Evolutionary conservation across 2,329 filamentous ascomycete species (phyloP), one percentile per base, ranked within the genome.

Genomic region (Cordyceps cateniannulata): DNA sequence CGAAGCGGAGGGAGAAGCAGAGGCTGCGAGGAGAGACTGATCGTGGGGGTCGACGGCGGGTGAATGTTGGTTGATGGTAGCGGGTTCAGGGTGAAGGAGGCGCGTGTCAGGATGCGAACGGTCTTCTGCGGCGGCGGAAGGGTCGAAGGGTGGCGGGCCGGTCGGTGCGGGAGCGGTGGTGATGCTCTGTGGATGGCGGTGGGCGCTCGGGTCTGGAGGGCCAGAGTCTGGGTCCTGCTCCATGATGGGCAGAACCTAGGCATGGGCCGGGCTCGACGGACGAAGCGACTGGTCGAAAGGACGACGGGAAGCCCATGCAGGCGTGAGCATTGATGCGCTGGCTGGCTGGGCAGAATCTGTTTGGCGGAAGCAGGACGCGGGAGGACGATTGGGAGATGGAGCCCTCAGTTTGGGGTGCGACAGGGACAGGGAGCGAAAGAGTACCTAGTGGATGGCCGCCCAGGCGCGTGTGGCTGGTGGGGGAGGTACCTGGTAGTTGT

Each of bases 251-350:
- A 59, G 50, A 57, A 35, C 72, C 71, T 72, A 72, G 72, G 72
- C 76, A 77, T 77, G 71, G 69, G 75, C 76, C 73, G 74, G 73
- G 74, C 72, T 71, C 68, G 69, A 72, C 69, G 71, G 72, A 70
- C 69, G 69, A 72, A 73, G 70, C 72, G 73, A 74, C 72, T 71
- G 71, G 73, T 73, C 69, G 71, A 71, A 70, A 72, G 69, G 27
- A 59, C 60, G 55, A 70, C 71, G 71, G 73, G 65, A 74, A 70
- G 73, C 71, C 73, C 75, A 77, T 75, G 76, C 74, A 77, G 70
- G 70, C 45, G 62, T 27, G 50, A 25, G 60, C 60, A 62, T 62
- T 49, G 60, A 59, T 62, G 56, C 60, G 60, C 45, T 59, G 53
- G 60, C 45, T 59, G 53, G 53, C 44, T 47, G 59, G 45, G 59